Evolutionary conservation across 306 rosid species (phyloP).

Genomic region (Vigna hirtella): DNA sequence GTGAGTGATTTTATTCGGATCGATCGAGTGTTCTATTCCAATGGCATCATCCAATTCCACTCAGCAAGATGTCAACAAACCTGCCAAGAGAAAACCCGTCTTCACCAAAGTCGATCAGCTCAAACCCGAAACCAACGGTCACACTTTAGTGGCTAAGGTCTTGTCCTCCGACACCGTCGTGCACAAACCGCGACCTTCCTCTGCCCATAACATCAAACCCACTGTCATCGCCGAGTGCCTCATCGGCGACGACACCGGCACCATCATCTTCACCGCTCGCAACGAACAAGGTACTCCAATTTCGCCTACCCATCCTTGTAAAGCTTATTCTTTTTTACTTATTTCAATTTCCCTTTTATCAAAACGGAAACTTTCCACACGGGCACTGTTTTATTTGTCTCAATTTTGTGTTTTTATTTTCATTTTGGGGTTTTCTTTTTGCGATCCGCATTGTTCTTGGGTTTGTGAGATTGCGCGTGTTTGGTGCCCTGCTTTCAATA

Average conservation of each 20-base stretch:
- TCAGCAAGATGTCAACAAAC: constrained; percentile 29
- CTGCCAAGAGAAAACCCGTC: constrained; percentile 72
- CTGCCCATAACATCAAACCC: constrained; percentile 65
- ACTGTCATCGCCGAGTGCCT: constrained; percentile 83
- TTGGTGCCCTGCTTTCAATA: neutral
- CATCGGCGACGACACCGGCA: constrained; percentile 77
- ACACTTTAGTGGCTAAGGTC: constrained; percentile 71
- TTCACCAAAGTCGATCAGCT: constrained; percentile 75
- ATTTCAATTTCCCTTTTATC: neutral
- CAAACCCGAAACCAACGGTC: constrained; percentile 76
- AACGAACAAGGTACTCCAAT: constrained; percentile 66
- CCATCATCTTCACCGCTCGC: constrained; percentile 77
- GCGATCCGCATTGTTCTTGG: constrained; percentile 32
- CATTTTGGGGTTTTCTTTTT: neutral
- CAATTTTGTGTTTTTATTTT: neutral
- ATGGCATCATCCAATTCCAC: constrained; percentile 23
- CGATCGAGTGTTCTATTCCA: neutral
- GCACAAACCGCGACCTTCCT: constrained; percentile 71
- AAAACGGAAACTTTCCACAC: neutral
- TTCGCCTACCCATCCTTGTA: neutral
- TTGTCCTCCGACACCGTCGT: constrained; percentile 60
- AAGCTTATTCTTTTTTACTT: neutral
- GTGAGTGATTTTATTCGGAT: too few species aligned
- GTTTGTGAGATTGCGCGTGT: neutral
- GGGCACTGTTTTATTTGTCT: constrained; percentile 1